Percentiles rank a stretch among this genome's conserved stretches.
Evolutionary conservation across 345 rosid species (phyloP).

Genomic region (Bruguiera parviflora): DNA sequence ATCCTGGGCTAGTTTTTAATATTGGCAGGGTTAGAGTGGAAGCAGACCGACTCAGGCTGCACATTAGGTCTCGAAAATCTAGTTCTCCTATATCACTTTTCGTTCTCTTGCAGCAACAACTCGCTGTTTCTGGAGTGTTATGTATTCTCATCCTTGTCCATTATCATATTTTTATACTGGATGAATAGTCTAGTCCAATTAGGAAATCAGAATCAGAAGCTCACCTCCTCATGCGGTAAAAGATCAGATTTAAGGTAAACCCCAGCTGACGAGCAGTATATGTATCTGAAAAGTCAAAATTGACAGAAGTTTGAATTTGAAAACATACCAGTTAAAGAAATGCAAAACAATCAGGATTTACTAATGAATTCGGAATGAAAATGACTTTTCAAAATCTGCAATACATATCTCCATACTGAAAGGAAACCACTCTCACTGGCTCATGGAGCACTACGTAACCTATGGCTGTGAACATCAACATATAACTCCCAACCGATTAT

Average conservation of each 20-base stretch:
- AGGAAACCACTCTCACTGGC: background rate
- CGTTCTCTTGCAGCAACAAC: background rate
- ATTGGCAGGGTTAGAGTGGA: background rate
- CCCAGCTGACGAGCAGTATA: constrained; percentile 96
- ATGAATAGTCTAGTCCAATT: background rate
- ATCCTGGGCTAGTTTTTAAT: no score
- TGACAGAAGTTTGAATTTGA: constrained; percentile 18
- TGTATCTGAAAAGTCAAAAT: constrained; percentile 53
- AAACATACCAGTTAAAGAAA: background rate
- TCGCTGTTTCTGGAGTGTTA: background rate
- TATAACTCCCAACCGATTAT: background rate
- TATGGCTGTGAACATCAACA: background rate
- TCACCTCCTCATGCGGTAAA: constrained; percentile 82
- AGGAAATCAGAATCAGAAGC: background rate
- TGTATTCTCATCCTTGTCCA: background rate
- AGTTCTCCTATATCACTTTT: background rate
- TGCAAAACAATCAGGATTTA: background rate
- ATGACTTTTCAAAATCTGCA: background rate
- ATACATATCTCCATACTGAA: background rate
- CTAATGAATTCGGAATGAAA: background rate
- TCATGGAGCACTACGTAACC: background rate
- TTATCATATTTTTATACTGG: background rate
- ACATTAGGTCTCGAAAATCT: no score
- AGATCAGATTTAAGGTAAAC: constrained; percentile 86
- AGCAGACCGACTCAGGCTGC: background rate